Conservation (phyloP, 768 basidiomycete species). For the Phanerochaete carnosa region DNA sequence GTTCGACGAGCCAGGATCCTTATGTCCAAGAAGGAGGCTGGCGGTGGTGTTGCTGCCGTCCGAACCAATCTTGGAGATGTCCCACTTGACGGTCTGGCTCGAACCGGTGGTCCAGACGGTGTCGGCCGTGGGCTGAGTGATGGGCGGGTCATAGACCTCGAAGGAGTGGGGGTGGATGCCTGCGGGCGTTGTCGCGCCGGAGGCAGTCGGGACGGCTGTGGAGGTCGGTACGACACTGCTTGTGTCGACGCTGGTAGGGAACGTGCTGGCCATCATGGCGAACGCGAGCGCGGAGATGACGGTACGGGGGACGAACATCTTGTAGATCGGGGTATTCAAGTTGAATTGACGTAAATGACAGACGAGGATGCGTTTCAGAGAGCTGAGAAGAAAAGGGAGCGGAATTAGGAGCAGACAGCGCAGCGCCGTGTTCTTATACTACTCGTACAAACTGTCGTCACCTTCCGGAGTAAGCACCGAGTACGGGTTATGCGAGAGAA, state of each 20-base stretch:
- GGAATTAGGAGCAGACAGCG: not conserved
- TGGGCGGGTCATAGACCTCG: conserved; percentile 38
- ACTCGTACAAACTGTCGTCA: not conserved
- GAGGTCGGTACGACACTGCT: conserved; percentile 17
- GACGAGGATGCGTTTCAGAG: not conserved
- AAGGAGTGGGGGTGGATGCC: conserved; percentile 27
- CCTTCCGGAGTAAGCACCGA: not conserved
- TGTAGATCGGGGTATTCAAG: not conserved
- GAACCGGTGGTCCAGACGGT: conserved; percentile 36
- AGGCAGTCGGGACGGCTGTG: conserved; percentile 24
- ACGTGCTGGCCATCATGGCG: not conserved
- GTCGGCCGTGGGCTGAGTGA: conserved; percentile 35
- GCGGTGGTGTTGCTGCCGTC: conserved; percentile 35
- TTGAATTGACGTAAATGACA: not conserved
- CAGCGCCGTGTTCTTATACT: not conserved
- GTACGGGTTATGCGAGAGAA: not conserved
- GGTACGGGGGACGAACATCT: conserved; percentile 8
- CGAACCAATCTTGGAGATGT: conserved; percentile 35
- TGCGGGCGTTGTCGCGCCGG: conserved; percentile 25
- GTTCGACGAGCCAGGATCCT: not conserved
- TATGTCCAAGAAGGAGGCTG: conserved; percentile 27
- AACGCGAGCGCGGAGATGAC: conserved; percentile 6
- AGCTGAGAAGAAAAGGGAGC: not conserved
- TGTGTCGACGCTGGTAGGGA: not conserved
- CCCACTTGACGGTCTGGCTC: conserved; percentile 43